Conservation (phyloP, 2,329 filamentous ascomycete genomes). For the Colletotrichum karsti region DNA sequence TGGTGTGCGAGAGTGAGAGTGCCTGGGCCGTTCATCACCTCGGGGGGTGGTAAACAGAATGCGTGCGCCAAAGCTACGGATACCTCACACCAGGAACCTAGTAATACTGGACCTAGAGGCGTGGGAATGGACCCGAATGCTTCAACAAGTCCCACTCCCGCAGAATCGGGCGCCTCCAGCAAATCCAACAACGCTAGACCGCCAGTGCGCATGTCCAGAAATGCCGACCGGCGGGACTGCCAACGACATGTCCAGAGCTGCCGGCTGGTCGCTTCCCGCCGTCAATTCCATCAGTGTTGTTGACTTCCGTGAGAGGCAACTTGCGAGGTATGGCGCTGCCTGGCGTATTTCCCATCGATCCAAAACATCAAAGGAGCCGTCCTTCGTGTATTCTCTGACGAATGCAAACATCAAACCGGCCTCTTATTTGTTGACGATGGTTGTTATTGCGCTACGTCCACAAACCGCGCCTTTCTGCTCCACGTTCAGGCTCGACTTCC, state of each 20-base stretch:
- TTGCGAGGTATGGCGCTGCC: not conserved
- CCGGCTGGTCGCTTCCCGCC: not conserved
- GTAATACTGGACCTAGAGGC: constrained; percentile 28
- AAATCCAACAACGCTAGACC: not conserved
- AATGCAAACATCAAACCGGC: constrained; percentile 14
- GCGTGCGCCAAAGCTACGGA: constrained; percentile 3
- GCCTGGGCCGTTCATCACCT: not conserved
- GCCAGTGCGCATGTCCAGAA: not conserved
- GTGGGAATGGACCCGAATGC: constrained; percentile 18
- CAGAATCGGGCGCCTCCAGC: not conserved
- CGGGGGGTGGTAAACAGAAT: constrained; percentile 15
- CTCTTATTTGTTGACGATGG: constrained; percentile 4
- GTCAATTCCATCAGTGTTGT: constrained; percentile 1
- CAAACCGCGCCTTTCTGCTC: not conserved
- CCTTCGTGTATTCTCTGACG: not conserved
- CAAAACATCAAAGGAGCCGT: not conserved
- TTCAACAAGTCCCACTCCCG: not conserved
- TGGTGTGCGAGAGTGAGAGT: not conserved
- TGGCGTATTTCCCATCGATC: not conserved
- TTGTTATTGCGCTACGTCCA: constrained; percentile 6
- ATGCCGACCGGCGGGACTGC: not conserved
- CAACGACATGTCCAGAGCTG: not conserved
- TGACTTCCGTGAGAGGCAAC: not conserved
- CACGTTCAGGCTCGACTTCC: not conserved
- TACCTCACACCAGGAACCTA: too few relatives aligned